phyloP scores from a whole-genome alignment of 2,329 filamentous ascomycete genomes.

The Colletotrichum lupini region DNA sequence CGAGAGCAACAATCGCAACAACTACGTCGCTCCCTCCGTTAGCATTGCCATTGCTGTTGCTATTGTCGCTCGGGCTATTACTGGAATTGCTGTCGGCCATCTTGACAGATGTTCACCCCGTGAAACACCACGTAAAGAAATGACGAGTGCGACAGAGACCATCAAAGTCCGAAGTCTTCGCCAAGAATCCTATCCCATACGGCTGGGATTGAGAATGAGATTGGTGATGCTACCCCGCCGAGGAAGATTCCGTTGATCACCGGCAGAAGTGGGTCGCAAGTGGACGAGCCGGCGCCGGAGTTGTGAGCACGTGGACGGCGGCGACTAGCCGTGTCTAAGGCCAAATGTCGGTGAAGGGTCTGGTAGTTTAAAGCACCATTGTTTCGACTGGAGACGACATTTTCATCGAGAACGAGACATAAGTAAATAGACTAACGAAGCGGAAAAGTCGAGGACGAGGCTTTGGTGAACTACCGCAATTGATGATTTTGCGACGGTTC shows the following conservation, averaged over 20 bases:
- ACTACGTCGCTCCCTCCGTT: background rate
- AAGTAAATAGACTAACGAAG: too few relatives aligned
- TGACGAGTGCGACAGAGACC: background rate
- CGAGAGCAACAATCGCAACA: constrained; percentile 16
- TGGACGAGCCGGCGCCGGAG: background rate
- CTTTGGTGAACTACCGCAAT: background rate
- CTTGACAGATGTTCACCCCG: background rate
- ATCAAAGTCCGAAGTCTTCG: background rate
- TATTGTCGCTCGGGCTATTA: background rate
- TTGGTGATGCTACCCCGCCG: background rate
- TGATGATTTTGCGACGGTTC: background rate
- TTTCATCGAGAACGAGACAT: background rate
- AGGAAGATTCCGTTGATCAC: background rate
- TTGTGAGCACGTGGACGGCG: background rate
- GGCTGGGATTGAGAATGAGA: background rate
- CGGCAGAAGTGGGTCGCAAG: background rate
- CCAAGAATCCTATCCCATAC: background rate
- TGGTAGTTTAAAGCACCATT: background rate
- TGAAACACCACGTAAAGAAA: background rate
- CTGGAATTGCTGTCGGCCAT: background rate
- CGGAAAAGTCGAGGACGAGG: background rate
- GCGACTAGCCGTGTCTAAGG: background rate
- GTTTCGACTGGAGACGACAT: background rate
- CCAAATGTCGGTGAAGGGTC: background rate
- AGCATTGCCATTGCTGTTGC: background rate